Evolutionary conservation across 2,329 filamentous ascomycete species (phyloP), one percentile per base, ranked within the genome.

Genomic region (Trichoderma citrinoviride): DNA sequence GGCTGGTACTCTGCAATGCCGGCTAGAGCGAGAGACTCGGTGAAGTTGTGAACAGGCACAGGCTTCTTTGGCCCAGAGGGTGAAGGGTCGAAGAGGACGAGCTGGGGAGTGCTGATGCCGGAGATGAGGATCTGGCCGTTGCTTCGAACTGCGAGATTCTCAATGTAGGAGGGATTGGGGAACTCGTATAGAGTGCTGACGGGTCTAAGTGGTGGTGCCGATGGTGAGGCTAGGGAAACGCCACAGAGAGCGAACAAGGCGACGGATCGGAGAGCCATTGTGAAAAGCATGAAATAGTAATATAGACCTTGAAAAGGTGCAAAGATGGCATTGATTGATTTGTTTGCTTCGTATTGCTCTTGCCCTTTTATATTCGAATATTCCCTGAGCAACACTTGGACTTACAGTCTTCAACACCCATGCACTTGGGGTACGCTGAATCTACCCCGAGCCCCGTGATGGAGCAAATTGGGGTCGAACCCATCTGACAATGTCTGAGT

Each of bases 41-140:
- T 69, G 61, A 77, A 75, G 8, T 70, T 66, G 55, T 76, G 70
- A 8, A 76, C 61, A 14, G 75, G 67, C 15, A 72, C 66, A 17
- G 71, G 68, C 14, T 66, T 56, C 10, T 67, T 66, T n/a, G 37
- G 19, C 25, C 61, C 14, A 55, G 60, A 10, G 5, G 17, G 14
- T 47, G 47, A 65, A 2, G 76, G 76, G 57, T 77, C 68, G 41
- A 80, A 67, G 29, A 76, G 69, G 66, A 72, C 72, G 3, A 79
- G 66, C 57, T 76, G 71, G 7, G 77, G 71, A 21, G 58, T 54
- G 46, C 73, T 71, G 10, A 78, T 64, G 4, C 73, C 66, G 15
- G 71, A 68, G n/a, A 75, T 71, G 33, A 79, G 71, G n/a, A 79
- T 67, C 27, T 75, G 70, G 15, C 75, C 76, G 52, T 77, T 77